Conservation (phyloP, 371 early-diverging fungal species). For the Mortierella sp. region DNA sequence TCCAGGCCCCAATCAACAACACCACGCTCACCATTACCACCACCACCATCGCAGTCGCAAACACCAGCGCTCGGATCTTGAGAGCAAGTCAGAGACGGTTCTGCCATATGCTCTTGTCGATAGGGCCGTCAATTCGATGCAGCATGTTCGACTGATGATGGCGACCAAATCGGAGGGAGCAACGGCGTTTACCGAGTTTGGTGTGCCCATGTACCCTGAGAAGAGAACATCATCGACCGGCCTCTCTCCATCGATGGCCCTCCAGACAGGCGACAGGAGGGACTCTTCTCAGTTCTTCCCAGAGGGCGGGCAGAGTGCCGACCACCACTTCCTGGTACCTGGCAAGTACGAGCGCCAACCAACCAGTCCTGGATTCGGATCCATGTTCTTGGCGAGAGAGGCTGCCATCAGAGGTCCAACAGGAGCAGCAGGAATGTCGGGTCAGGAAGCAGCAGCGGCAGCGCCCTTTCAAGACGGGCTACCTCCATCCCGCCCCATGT, state of each 20-base stretch:
- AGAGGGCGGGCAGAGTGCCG: slow-evolving; percentile 7
- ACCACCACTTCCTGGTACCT: slow-evolving; percentile 40
- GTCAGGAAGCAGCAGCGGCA: background rate
- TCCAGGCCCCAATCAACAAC: slow-evolving; percentile 2
- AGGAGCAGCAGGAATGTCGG: background rate
- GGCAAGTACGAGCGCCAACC: slow-evolving; percentile 47
- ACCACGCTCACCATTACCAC: background rate
- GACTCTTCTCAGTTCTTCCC: slow-evolving; percentile 22
- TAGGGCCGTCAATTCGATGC: slow-evolving; percentile 33
- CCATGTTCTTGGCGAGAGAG: slow-evolving; percentile 53
- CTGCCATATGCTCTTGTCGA: slow-evolving; percentile 35
- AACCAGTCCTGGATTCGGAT: slow-evolving; percentile 51
- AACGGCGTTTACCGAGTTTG: slow-evolving; percentile 15
- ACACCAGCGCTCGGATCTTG: slow-evolving; percentile 25
- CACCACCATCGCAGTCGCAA: slow-evolving; percentile 37
- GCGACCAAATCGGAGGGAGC: background rate
- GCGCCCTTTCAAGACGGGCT: background rate
- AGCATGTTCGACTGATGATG: slow-evolving; percentile 40
- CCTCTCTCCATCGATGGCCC: slow-evolving; percentile 36
- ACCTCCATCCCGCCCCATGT: slow-evolving; percentile 11
- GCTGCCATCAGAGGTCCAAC: slow-evolving; percentile 31
- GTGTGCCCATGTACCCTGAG: slow-evolving; percentile 37
- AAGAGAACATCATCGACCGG: slow-evolving; percentile 16
- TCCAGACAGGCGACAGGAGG: slow-evolving; percentile 16
- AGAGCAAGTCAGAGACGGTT: slow-evolving; percentile 11